Conservation (phyloP, 805 yeast species). For the Candida easanensis region DNA sequence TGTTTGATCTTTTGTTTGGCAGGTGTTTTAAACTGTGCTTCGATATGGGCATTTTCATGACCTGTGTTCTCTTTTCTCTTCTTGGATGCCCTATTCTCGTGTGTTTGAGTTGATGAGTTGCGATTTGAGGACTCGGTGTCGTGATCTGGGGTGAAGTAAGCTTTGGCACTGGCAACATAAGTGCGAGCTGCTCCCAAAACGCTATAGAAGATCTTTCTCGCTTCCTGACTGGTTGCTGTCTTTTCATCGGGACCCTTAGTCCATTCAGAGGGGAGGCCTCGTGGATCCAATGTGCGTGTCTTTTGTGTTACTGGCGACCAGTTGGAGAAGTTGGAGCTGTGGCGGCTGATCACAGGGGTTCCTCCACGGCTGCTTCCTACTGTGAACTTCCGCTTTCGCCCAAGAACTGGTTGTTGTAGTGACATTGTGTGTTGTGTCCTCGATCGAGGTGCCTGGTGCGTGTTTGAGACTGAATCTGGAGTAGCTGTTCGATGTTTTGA, state of each 20-base stretch:
- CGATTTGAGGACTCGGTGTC: too few relatives aligned
- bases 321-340: not conserved
- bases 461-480: not conserved
- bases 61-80: not conserved
- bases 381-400: slow-evolving; percentile 7
- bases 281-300: slow-evolving; percentile 1
- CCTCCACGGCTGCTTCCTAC: not conserved
- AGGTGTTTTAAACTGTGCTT: slow-evolving; percentile 6
- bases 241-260: slow-evolving; percentile 10
- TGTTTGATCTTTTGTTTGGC: slow-evolving; percentile 14
- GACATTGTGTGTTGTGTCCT: not conserved
- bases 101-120: not conserved
- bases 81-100: not conserved
- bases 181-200: not conserved
- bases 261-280: slow-evolving; percentile 13
- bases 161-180: not conserved
- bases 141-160: too few relatives aligned
- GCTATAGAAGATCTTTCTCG: slow-evolving; percentile 2
- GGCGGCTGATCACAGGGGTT: not conserved
- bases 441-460: not conserved
- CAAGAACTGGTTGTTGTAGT: slow-evolving; percentile 3
- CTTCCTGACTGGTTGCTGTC: slow-evolving; percentile 18
- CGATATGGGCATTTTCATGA: not conserved
- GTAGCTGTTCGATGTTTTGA: not conserved
- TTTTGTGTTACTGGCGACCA: not conserved